Conservation (phyloP, 768 basidiomycete species). For the Pleurotus giganteus region DNA sequence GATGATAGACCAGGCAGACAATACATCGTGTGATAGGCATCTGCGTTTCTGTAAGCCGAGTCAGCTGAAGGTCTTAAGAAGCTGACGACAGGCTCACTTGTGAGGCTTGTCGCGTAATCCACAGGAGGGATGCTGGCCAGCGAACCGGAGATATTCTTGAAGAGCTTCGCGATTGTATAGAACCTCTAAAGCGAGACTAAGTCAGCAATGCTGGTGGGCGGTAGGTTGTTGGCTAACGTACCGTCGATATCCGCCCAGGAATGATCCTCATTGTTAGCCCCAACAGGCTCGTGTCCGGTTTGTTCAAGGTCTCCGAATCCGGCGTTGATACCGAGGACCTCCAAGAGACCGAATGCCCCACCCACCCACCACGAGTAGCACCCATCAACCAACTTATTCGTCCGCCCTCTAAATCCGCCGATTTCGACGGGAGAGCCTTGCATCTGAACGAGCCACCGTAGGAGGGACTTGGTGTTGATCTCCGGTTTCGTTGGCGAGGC, state of each 20-base stretch:
- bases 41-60: constrained; percentile 56
- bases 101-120: constrained; percentile 95
- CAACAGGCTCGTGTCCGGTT: constrained; percentile 13
- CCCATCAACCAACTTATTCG: constrained; percentile 98
- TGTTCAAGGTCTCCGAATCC: constrained; percentile 31
- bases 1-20: constrained; percentile 87
- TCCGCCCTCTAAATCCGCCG: constrained; percentile 90
- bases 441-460: constrained; percentile 84
- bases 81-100: constrained; percentile 51
- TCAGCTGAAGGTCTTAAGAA: not conserved
- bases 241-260: constrained; percentile 77
- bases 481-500: constrained; percentile 13
- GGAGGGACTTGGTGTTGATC: constrained; percentile 58
- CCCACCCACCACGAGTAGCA: constrained; percentile 99
- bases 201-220: not conserved
- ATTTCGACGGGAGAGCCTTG: constrained; percentile 82
- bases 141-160: constrained; percentile 84
- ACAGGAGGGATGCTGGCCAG: constrained; percentile 82
- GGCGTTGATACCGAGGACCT: constrained; percentile 49
- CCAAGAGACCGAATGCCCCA: constrained; percentile 78
- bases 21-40: constrained; percentile 94
- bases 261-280: constrained; percentile 13
- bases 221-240: constrained; percentile 23
- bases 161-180: constrained; percentile 68
- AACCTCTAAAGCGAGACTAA: constrained; percentile 25